Evolutionary conservation across 345 rosid species (phyloP).

Genomic region (Euphorbia lathyris): DNA sequence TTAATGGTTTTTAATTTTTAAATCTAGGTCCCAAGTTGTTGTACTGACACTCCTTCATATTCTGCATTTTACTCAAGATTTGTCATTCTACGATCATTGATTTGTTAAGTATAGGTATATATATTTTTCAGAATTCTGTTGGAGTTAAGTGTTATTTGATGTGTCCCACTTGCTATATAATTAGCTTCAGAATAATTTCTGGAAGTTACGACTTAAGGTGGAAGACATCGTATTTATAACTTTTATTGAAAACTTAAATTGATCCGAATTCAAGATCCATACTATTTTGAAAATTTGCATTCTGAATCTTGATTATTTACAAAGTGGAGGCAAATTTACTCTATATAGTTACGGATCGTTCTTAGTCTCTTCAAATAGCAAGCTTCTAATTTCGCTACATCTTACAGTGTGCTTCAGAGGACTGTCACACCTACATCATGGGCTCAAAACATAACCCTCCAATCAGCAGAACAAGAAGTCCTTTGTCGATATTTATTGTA

Average conservation of each 20-base stretch:
- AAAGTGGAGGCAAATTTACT: background rate
- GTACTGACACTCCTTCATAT: background rate
- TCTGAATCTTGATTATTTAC: background rate
- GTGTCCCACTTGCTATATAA: background rate
- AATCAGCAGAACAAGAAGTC: conserved; percentile 48
- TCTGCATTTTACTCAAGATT: background rate
- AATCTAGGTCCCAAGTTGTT: conserved; percentile 8
- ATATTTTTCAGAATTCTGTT: background rate
- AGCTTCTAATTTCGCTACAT: background rate
- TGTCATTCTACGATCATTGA: background rate
- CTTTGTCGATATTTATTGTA: conserved; percentile 66
- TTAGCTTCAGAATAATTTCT: background rate
- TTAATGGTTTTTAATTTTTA: conserved; percentile 8
- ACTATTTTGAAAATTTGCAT: background rate
- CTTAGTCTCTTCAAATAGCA: background rate
- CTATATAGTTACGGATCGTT: background rate
- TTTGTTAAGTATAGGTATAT: background rate
- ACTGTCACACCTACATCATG: conserved; percentile 35
- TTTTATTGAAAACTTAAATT: too few species aligned
- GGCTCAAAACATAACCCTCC: conserved; percentile 52
- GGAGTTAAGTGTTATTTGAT: background rate
- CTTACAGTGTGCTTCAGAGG: conserved; percentile 5
- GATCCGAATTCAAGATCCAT: background rate
- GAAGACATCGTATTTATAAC: conserved; percentile 1
- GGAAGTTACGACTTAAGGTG: background rate